Percentiles rank a stretch among this genome's conserved stretches.
phyloP scores from a whole-genome alignment of 2,329 filamentous ascomycete species.

The Beauveria sp. region DNA sequence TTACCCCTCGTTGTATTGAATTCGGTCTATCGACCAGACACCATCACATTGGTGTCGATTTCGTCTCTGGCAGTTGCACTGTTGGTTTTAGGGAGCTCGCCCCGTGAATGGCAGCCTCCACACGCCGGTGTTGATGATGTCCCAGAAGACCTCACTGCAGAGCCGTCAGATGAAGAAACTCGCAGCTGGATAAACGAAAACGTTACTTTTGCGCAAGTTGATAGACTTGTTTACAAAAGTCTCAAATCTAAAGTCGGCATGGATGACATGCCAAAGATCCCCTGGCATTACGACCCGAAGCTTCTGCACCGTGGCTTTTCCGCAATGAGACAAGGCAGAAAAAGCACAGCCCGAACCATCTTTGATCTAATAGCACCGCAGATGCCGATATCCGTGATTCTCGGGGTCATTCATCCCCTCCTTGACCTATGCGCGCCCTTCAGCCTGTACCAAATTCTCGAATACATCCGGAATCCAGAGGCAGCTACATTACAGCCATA shows the following conservation, averaged over 20 bases:
- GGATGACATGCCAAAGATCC: conserved; percentile 39
- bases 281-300: conserved; percentile 35
- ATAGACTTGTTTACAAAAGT: conserved; percentile 31
- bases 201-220: conserved; percentile 31
- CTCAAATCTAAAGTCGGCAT: conserved; percentile 35
- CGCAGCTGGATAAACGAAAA: conserved; percentile 47
- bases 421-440: conserved; percentile 45
- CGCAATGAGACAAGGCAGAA: background rate
- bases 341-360: conserved; percentile 35
- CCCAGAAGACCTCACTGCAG: conserved; percentile 25
- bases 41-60: background rate
- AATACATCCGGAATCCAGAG: conserved; percentile 41
- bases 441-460: conserved; percentile 45
- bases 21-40: conserved; percentile 9
- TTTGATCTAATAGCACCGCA: conserved; percentile 35
- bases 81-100: conserved; percentile 35
- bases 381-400: conserved; percentile 36
- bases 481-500: conserved; percentile 37
- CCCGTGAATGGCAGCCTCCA: conserved; percentile 43
- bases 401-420: conserved; percentile 27
- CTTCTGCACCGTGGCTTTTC: background rate
- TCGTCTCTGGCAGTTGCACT: conserved; percentile 27
- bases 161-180: conserved; percentile 43
- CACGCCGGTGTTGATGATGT: conserved; percentile 30
- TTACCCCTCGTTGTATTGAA: conserved; percentile 31